Evolutionary conservation across 306 rosid genomes (phyloP), one percentile per base, ranked within the genome.

Genomic region (Cucurbita maxima): DNA sequence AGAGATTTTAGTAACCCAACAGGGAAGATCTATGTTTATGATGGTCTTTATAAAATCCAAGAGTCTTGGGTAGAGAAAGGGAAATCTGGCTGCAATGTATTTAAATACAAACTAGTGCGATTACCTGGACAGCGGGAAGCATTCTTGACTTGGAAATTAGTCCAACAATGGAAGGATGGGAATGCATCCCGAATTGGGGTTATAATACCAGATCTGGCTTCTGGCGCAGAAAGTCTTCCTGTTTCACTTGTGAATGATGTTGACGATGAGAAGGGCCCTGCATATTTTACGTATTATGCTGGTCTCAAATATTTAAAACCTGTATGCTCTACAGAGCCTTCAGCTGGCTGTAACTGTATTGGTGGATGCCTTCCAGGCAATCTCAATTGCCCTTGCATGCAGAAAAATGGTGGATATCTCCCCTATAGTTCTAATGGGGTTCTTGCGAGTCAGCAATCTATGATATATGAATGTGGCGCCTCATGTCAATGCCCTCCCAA

Each of bases 161-260:
- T 88, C 77, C 89, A 85, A 61, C 89, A 86, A 79, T 92, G 98
- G 98, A 90, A 81, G 10, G 86, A 84, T 34, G 83, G 82, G 77
- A 69, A 77, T 72, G 80, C 67, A 73, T 78, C 96, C 30, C 87
- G 96, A 84, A 66, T 75, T 0, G 98, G 96, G 50, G 83, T 88
- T 78, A 88, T 92, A 81, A 83, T 92, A 80, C 94, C 96, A 0
- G 96, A 92, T 84, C 96, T 92, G 80, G 86, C 96, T 69, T 90
- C 96, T 12, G 96, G 96, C 14, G 92, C 87, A 40, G 98, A 93
- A 81, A 90, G 77, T 36, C 25, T 87, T 34, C 97, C 97, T 7
- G 98, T 93, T 61, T 90, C 97, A 79, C 92, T 93, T 74, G 97
- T 90, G 55, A 90, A 93, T 70, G 98, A 93, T 77, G 88, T 93